Evolutionary conservation across 805 yeast genomes (phyloP).

Genomic region (Isabelozyma heimii): DNA sequence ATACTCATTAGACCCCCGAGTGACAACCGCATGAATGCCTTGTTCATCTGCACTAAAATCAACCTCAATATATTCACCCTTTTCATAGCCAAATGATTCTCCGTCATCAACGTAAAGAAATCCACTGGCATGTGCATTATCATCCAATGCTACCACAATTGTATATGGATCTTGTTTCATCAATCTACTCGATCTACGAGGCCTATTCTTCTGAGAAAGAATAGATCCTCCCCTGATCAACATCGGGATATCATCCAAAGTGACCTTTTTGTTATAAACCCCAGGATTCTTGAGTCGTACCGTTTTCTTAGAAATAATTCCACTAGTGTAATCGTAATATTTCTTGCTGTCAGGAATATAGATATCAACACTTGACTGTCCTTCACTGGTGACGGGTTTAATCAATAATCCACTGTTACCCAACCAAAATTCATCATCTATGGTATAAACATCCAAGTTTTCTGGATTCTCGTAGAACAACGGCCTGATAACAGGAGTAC

Average conservation of each 20-base stretch:
- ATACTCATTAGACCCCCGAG: constrained; percentile 4
- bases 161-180: constrained; percentile 83
- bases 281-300: constrained; percentile 24
- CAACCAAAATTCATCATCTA: constrained; percentile 82
- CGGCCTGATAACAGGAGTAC: constrained; percentile 72
- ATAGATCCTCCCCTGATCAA: constrained; percentile 78
- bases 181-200: constrained; percentile 74
- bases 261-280: constrained; percentile 34
- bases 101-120: constrained; percentile 83
- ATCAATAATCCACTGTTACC: constrained; percentile 71
- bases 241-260: constrained; percentile 66
- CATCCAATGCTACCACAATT: constrained; percentile 56
- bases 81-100: constrained; percentile 55
- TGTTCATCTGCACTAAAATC: constrained; percentile 37
- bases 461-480: constrained; percentile 56
- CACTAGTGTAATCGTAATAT: constrained; percentile 55
- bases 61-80: constrained; percentile 49
- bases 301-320: constrained; percentile 10
- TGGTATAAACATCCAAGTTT: constrained; percentile 44
- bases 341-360: constrained; percentile 54
- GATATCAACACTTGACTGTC: constrained; percentile 36
- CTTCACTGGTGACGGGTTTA: constrained; percentile 72
- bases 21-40: constrained; percentile 15
- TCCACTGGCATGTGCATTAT: constrained; percentile 52
- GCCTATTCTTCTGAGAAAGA: constrained; percentile 62